Percentiles rank a stretch among this genome's conserved stretches.
These are phyloP conservation scores for Auricularia sp. DNA, from an alignment of 768 basidiomycete species.

Conservation along the genomic window DNA sequence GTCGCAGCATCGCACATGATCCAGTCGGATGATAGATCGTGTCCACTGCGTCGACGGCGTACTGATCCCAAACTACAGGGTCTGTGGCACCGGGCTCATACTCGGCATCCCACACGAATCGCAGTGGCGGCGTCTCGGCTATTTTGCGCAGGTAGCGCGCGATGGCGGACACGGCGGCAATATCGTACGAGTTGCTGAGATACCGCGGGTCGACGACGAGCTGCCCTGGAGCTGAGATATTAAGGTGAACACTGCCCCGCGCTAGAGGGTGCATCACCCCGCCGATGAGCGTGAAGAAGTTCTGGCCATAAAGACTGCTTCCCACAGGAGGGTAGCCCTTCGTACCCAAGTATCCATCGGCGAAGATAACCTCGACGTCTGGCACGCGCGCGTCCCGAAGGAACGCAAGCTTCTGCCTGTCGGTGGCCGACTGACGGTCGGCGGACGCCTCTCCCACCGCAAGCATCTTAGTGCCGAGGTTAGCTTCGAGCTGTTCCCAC, in stretches of 20 bases:
- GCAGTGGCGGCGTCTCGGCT: conserved; percentile 42
- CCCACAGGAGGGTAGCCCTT: neutral
- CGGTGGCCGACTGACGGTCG: neutral
- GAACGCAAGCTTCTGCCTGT: neutral
- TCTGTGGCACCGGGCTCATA: conserved; percentile 39
- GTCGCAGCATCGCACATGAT: conserved; percentile 49
- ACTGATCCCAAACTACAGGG: conserved; percentile 45
- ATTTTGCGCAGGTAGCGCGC: conserved; percentile 51
- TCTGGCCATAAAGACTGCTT: too few relatives aligned
- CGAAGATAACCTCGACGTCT: neutral
- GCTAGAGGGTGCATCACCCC: neutral
- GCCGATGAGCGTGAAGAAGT: neutral
- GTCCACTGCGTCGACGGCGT: conserved; percentile 15
- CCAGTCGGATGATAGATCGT: conserved; percentile 44
- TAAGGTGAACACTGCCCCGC: conserved; percentile 16
- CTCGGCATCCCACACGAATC: conserved; percentile 33
- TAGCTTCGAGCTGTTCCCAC: neutral
- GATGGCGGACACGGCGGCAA: conserved; percentile 42
- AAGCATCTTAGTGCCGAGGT: neutral
- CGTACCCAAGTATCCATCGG: neutral
- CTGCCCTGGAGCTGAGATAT: conserved; percentile 20
- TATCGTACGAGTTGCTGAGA: conserved; percentile 25
- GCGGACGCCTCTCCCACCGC: neutral
- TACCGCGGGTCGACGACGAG: conserved; percentile 37
- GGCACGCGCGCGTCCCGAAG: neutral